Percentiles rank a stretch among this genome's conserved stretches.
phyloP scores from a whole-genome alignment of 768 basidiomycete genomes.

The Hypholoma sublateritium region DNA sequence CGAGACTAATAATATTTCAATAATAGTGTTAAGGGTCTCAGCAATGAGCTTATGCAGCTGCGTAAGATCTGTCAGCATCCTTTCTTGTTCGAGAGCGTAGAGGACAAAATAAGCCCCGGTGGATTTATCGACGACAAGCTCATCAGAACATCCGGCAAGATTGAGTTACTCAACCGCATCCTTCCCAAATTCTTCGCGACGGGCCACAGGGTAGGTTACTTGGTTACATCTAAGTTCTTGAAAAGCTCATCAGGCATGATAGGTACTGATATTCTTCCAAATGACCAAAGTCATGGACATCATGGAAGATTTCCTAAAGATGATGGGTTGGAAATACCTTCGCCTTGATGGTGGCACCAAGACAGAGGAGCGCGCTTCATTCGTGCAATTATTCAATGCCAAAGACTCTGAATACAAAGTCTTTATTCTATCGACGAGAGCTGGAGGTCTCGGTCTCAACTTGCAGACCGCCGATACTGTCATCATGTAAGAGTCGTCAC shows the following conservation, averaged over 20 bases:
- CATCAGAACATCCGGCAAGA: constrained; percentile 86
- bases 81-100: constrained; percentile 93
- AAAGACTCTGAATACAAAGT: constrained; percentile 83
- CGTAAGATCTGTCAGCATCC: constrained; percentile 99
- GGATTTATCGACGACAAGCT: constrained; percentile 83
- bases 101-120: constrained; percentile 87
- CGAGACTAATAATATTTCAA: constrained; percentile 23
- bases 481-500: constrained; percentile 67
- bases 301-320: constrained; percentile 92
- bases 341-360: constrained; percentile 97
- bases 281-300: constrained; percentile 99
- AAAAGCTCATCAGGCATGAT: constrained; percentile 1
- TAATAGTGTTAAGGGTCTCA: constrained; percentile 82
- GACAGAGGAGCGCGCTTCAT: constrained; percentile 89
- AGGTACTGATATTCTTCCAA: constrained; percentile 99
- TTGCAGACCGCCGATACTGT: constrained; percentile 96
- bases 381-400: constrained; percentile 89
- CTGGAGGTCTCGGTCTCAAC: constrained; percentile 92
- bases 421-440: constrained; percentile 92
- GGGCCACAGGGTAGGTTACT: constrained; percentile 77
- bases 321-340: constrained; percentile 83
- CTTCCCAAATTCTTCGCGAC: constrained; percentile 94
- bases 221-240: neutral
- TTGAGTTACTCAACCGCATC: constrained; percentile 87
- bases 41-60: constrained; percentile 96